Conservation (phyloP, 179 eudicot species). For the Silene coronaria region DNA sequence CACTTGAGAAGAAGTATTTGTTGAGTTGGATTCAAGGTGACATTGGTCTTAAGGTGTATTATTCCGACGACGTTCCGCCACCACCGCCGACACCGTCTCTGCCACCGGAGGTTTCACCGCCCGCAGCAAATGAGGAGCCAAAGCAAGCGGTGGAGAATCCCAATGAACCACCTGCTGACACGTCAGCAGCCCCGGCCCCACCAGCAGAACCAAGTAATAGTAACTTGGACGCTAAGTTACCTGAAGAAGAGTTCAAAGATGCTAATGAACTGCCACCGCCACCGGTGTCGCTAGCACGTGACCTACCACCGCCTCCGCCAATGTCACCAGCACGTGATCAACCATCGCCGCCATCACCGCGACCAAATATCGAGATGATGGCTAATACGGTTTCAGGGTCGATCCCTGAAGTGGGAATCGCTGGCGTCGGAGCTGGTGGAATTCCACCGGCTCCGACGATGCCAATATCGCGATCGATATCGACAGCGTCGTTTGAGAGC, state of each 20-base stretch:
- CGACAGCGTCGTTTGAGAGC: slow-evolving; percentile 53
- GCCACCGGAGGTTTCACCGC: slow-evolving; percentile 2
- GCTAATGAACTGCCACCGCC: not conserved
- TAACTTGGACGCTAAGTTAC: slow-evolving; percentile 1
- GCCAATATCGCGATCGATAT: slow-evolving; percentile 41
- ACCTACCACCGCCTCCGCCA: not conserved
- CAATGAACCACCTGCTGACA: slow-evolving; percentile 14
- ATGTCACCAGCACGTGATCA: slow-evolving; percentile 17
- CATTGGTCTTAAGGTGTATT: slow-evolving; percentile 76
- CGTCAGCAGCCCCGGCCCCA: slow-evolving; percentile 23
- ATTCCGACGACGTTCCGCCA: slow-evolving; percentile 38
- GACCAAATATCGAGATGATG: slow-evolving; percentile 29
- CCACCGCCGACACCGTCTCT: slow-evolving; percentile 25
- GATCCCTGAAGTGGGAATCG: slow-evolving; percentile 35
- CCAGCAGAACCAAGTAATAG: not conserved
- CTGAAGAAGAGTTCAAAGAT: slow-evolving; percentile 15
- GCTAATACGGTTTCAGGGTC: slow-evolving; percentile 39
- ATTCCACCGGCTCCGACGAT: slow-evolving; percentile 31
- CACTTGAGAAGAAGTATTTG: slow-evolving; percentile 57
- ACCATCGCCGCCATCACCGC: slow-evolving; percentile 7
- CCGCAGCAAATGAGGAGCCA: slow-evolving; percentile 12
- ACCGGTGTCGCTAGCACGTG: slow-evolving; percentile 15
- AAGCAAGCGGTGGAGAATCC: not conserved
- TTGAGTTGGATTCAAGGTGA: slow-evolving; percentile 78
- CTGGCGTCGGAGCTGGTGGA: slow-evolving; percentile 25